Conservation (phyloP, 2,329 filamentous ascomycete genomes). For the Fusarium vanettenii region DNA sequence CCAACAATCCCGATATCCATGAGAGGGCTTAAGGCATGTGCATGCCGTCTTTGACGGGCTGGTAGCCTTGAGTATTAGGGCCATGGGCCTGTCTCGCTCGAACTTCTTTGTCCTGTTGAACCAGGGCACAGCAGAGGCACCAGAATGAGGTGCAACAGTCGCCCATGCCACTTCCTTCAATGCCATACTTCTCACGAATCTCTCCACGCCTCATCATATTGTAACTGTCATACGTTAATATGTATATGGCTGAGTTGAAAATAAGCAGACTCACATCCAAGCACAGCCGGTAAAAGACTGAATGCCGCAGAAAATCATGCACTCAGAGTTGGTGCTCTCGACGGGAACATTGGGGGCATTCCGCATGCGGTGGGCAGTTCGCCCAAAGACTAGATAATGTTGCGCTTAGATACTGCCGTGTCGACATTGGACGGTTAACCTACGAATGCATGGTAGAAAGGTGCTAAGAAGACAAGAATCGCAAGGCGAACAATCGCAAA, state of each 20-base stretch:
- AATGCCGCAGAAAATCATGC: not conserved
- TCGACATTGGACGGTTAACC: not conserved
- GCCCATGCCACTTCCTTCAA: slow-evolving; percentile 12
- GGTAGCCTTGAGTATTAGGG: not conserved
- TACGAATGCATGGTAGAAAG: not conserved
- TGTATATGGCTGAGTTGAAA: not conserved
- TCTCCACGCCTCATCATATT: not conserved
- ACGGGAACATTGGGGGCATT: not conserved
- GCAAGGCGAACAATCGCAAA: not conserved
- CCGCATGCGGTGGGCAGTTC: not conserved
- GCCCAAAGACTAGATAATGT: not conserved
- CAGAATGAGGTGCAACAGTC: slow-evolving; percentile 19
- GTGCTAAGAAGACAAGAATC: not conserved
- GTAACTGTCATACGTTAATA: not conserved
- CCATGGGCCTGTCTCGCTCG: not conserved
- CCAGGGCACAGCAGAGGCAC: slow-evolving; percentile 18
- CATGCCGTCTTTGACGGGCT: not conserved
- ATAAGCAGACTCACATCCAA: not conserved
- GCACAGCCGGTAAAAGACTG: not conserved
- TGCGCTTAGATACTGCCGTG: not conserved
- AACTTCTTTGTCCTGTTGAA: slow-evolving; percentile 19
- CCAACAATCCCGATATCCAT: not conserved
- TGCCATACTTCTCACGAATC: slow-evolving; percentile 10
- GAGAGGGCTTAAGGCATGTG: not conserved
- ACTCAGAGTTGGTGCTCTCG: not conserved